Base-by-base conservation (phyloP, 805 yeast genomes). In the Ogataea pignaliae region DNA sequence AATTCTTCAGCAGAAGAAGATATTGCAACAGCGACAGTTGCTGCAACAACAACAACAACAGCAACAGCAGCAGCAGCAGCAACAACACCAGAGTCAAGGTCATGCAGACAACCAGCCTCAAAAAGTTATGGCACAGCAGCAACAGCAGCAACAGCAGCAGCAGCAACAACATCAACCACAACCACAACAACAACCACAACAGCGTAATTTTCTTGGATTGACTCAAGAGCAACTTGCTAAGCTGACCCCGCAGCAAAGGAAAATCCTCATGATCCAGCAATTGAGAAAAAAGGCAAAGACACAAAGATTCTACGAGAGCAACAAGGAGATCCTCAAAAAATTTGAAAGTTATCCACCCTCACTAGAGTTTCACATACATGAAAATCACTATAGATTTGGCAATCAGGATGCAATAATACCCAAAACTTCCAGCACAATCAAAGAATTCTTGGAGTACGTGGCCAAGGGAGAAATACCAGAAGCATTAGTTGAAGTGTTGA, bases 361-460 rank as follows among this genome's bases (percentile, higher is more conserved):
- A 34, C 66, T 91, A 46, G 95, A 82, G 51, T 83, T 91, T 56
- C 97, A 91, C 57, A 88, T 91, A 18, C 90, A 87, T 64, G 93
- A 88, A 55, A 88, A 88, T 44, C 96, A 90, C 65, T 91, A 82
- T 63, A 77, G 95, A 48, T 90, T 91, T 68, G 95, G 95, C 50
- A 87, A 86, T 51, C 91, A 74, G 57, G 97, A 90, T 54, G 88
- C 95, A 8, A 76, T 86, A 39, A 85, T 93, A 34, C 89, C 96
- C 7, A 85, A 85, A 57, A 76, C 76, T 55, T 85, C 87, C 47
- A 84, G 88, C 13, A 76, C 86, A 59, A 78, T 88, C 40, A 85
- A 83, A 60, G 86, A 83, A 50, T 93, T 93, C 55, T 67, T 91
- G 47, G 81, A 83, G 51, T 85, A 81, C 57, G 85, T 91, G 10